Conservation (phyloP, 768 basidiomycete species). For the Tricholoma terreum region DNA sequence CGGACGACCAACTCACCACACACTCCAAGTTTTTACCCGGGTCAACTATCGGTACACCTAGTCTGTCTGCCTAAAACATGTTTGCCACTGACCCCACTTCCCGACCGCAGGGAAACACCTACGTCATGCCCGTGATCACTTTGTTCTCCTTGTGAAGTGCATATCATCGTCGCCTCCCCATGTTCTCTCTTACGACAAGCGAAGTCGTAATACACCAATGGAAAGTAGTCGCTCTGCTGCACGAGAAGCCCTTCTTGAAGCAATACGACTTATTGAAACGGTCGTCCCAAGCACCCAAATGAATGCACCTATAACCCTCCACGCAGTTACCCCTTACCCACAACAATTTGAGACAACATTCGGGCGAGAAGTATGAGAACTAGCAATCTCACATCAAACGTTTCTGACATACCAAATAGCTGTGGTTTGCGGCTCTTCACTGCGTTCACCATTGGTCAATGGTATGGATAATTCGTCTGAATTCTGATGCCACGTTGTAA, state of each 20-base stretch:
- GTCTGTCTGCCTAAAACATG: not conserved
- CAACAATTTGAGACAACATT: slow-evolving; percentile 78
- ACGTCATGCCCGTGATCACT: slow-evolving; percentile 84
- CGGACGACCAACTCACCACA: slow-evolving; percentile 66
- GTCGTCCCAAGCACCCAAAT: slow-evolving; percentile 47
- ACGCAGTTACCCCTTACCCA: slow-evolving; percentile 77
- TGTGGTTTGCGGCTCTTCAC: slow-evolving; percentile 85
- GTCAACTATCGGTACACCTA: slow-evolving; percentile 73
- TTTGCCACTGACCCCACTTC: slow-evolving; percentile 3
- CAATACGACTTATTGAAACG: slow-evolving; percentile 54
- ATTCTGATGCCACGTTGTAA: not conserved
- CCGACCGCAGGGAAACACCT: slow-evolving; percentile 76
- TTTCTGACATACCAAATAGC: slow-evolving; percentile 33
- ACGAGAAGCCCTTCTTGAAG: slow-evolving; percentile 48
- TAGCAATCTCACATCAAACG: not conserved
- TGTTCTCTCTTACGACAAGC: slow-evolving; percentile 71
- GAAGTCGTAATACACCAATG: slow-evolving; percentile 81
- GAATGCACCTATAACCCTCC: slow-evolving; percentile 61
- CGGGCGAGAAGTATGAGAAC: slow-evolving; percentile 67
- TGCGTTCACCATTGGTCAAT: slow-evolving; percentile 92
- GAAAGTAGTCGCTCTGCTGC: slow-evolving; percentile 66
- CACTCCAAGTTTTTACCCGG: slow-evolving; percentile 79
- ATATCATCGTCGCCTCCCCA: slow-evolving; percentile 43
- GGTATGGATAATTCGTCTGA: slow-evolving; percentile 42
- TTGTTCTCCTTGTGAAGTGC: slow-evolving; percentile 60